A percentile compares a stretch with the other conserved stretches of the same genome.
These are phyloP conservation scores for Citropsis articulata DNA, from an alignment of 345 rosid species.

Conservation along the genomic window DNA sequence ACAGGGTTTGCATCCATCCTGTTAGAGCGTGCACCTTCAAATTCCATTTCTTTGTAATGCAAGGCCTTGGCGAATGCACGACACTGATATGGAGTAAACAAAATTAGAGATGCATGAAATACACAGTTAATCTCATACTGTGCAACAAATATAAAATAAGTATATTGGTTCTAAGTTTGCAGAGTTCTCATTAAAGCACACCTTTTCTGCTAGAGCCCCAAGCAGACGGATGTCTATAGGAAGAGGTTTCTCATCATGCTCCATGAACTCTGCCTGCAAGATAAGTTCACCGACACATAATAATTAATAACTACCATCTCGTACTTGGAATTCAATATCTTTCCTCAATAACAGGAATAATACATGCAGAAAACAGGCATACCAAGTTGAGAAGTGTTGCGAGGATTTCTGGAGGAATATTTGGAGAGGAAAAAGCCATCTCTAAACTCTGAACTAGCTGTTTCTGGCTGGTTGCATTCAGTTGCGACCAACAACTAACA, in stretches of 20 bases:
- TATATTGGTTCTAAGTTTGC: background rate
- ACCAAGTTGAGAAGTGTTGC: slow-evolving; percentile 96
- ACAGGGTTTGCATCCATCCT: slow-evolving; percentile 96
- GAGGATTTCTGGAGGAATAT: slow-evolving; percentile 97
- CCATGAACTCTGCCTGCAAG: slow-evolving; percentile 98
- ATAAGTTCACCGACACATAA: slow-evolving; percentile 7
- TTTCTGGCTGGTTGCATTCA: slow-evolving; percentile 81
- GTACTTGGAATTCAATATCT: background rate
- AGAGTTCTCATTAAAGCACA: slow-evolving; percentile 25
- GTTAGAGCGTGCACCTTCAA: slow-evolving; percentile 85
- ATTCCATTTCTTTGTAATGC: slow-evolving; percentile 99
- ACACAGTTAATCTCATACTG: background rate
- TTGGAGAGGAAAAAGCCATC: slow-evolving; percentile 98
- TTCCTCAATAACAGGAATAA: background rate
- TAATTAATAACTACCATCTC: slow-evolving; percentile 2
- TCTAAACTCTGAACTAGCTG: slow-evolving; percentile 91
- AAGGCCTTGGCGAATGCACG: slow-evolving; percentile 98
- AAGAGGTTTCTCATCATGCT: slow-evolving; percentile 96
- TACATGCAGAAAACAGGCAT: slow-evolving; percentile 15
- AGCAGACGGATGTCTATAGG: slow-evolving; percentile 98
- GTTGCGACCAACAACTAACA: slow-evolving; percentile 98
- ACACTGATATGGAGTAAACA: slow-evolving; percentile 45
- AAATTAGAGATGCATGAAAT: background rate
- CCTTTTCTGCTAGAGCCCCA: slow-evolving; percentile 99
- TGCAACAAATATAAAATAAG: background rate